Evolutionary conservation across 2,329 filamentous ascomycete genomes (phyloP), one percentile per base, ranked within the genome.

Genomic region (Parastagonospora nodorum): DNA sequence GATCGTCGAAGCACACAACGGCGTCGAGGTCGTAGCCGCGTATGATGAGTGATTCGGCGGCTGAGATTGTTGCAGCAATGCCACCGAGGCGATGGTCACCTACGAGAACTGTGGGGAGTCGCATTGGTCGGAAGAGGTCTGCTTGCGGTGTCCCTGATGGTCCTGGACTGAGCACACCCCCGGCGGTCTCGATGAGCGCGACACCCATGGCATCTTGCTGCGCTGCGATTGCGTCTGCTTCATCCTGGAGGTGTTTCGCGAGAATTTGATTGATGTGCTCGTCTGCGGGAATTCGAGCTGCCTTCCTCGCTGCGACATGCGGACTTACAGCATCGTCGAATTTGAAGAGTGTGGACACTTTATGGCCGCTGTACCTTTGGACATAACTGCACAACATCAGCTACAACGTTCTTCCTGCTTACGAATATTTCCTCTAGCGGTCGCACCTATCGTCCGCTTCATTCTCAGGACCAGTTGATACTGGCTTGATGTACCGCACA

Each of bases 181-280:
- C 90, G 1, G 90, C 90, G 1, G 90, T 94, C 69, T 95, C 90
- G 39, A 94, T 78, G 40, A 95, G 80, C 1, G 89, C 75, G 72
- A 71, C 36, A 1, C 63, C 60, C 45, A 53, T 57, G 0, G 42
- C 37, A 2, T 42, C 44, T 27, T 35, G 30, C 9, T 49, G 47
- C 24, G 41, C 44, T 2, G 50, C 37, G 4, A 39, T 24, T 8
- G 37, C 27, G 9, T 15, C 32, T 11, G 64, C 63, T 44, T 55
- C 40, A 11, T 55, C 45, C 10, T 56, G 48, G 4, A 69, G 56
- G 38, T 55, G 37, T 19, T 45, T 35, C 36, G 52, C 53, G 40
- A 70, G 55, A n/a, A 46, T 38, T 42, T 56, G 49, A 16, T 57
- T 56, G 27, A 72, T 45, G 31, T 59, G 35, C 9, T 60, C 57